Evolutionary conservation across 805 yeast genomes (phyloP).

Genomic region (Blastobotrys terrestris): DNA sequence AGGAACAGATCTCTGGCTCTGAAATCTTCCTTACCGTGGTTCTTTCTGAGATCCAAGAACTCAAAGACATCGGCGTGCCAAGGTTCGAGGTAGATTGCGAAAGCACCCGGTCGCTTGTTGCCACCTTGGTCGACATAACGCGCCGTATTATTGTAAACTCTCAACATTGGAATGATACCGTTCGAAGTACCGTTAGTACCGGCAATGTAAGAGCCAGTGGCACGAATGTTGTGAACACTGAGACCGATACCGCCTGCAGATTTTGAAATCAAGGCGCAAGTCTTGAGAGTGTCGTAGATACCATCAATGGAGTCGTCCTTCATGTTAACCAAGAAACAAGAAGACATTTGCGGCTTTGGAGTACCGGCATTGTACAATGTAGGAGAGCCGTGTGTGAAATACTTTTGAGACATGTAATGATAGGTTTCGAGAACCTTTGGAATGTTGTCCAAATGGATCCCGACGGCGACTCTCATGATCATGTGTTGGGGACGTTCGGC

Average conservation of each 20-base stretch:
- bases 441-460: constrained; percentile 72
- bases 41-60: constrained; percentile 78
- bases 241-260: constrained; percentile 95
- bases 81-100: constrained; percentile 89
- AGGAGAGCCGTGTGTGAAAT: constrained; percentile 92
- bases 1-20: constrained; percentile 91
- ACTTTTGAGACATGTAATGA: constrained; percentile 76
- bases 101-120: constrained; percentile 96
- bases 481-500: constrained; percentile 90
- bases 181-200: constrained; percentile 90
- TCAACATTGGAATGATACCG: constrained; percentile 92
- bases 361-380: constrained; percentile 93
- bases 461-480: constrained; percentile 86
- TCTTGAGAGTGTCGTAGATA: constrained; percentile 81
- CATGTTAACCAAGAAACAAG: constrained; percentile 89
- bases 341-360: constrained; percentile 75
- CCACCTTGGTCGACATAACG: constrained; percentile 98
- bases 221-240: constrained; percentile 80
- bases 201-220: constrained; percentile 80
- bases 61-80: constrained; percentile 95
- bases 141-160: constrained; percentile 93
- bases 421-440: constrained; percentile 72
- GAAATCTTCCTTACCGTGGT: constrained; percentile 90
- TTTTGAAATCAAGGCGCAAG: constrained; percentile 85
- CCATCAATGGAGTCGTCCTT: constrained; percentile 95